phyloP scores from a whole-genome alignment of 2,329 filamentous ascomycete species.

The Metarhizium guizhouense region DNA sequence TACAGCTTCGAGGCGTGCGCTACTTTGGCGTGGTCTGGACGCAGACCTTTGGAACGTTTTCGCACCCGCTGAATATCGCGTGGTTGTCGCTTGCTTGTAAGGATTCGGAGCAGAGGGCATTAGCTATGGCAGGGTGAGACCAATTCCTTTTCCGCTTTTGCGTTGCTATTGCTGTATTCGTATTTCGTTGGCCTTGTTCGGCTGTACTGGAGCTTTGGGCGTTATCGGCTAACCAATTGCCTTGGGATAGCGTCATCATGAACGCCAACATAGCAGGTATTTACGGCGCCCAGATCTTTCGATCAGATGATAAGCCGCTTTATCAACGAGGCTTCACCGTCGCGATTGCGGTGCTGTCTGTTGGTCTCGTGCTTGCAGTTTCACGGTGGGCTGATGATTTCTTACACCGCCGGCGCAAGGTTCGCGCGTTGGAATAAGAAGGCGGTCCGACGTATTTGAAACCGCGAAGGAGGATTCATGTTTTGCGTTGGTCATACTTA shows the following conservation, averaged over 20 bases:
- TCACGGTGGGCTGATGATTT: neutral
- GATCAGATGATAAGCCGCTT: conserved; percentile 37
- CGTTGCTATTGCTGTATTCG: neutral
- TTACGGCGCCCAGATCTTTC: conserved; percentile 52
- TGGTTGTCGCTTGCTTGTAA: conserved; percentile 49
- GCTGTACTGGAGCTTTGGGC: neutral
- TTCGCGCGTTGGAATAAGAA: neutral
- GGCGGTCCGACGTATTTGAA: neutral
- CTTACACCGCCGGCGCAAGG: neutral
- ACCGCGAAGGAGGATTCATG: neutral
- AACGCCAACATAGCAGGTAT: conserved; percentile 53
- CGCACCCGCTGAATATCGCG: conserved; percentile 49
- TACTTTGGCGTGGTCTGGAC: conserved; percentile 50
- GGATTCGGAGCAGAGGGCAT: conserved; percentile 47
- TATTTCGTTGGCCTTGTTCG: neutral
- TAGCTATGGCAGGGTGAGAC: conserved; percentile 48
- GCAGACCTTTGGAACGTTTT: conserved; percentile 44
- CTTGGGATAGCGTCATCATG: conserved; percentile 44
- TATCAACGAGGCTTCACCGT: conserved; percentile 40
- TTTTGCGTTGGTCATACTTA: neutral
- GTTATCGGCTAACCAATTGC: neutral
- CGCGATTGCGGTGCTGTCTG: neutral
- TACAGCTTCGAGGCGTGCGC: conserved; percentile 29
- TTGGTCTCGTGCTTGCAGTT: neutral
- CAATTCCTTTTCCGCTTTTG: neutral